These are phyloP conservation scores for Beta macrorhiza DNA, from an alignment of 179 eudicot genomes.

Conservation along the genomic window DNA sequence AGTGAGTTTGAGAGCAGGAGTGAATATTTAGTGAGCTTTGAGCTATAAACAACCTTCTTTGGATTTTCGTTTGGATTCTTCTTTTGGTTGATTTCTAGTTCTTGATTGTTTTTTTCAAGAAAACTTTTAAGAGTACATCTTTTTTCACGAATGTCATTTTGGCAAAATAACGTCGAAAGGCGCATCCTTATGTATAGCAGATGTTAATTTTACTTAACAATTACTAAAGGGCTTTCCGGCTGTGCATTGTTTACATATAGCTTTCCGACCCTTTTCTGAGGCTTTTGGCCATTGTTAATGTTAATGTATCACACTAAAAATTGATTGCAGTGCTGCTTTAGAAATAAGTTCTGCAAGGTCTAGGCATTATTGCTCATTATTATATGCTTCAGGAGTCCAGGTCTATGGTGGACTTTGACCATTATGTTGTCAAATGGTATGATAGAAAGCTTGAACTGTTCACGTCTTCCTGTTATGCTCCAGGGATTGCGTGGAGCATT, in stretches of 20 bases:
- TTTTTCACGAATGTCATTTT: neutral
- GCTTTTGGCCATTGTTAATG: neutral
- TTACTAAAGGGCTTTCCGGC: neutral
- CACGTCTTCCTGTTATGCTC: conserved; percentile 6
- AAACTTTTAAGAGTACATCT: neutral
- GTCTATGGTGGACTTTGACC: neutral
- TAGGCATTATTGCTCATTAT: neutral
- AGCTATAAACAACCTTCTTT: neutral
- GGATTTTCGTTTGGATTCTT: neutral
- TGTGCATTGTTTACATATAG: neutral
- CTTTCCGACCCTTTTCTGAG: neutral
- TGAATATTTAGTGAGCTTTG: neutral
- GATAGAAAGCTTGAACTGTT: neutral
- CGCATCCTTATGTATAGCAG: too few relatives aligned
- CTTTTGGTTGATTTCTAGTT: neutral
- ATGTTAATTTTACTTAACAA: too few relatives aligned
- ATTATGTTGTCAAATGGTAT: neutral
- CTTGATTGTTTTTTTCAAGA: neutral
- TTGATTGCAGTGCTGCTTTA: neutral
- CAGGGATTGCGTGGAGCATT: conserved; percentile 65
- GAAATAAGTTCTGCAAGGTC: neutral
- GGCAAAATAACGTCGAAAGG: too few relatives aligned
- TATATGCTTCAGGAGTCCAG: neutral
- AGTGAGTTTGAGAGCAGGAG: neutral
- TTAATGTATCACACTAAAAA: neutral